A percentile compares a stretch with the other conserved stretches of the same genome.
phyloP scores from a whole-genome alignment of 1,284 basidiomycete genomes.

The Sporisorium sorghi region DNA sequence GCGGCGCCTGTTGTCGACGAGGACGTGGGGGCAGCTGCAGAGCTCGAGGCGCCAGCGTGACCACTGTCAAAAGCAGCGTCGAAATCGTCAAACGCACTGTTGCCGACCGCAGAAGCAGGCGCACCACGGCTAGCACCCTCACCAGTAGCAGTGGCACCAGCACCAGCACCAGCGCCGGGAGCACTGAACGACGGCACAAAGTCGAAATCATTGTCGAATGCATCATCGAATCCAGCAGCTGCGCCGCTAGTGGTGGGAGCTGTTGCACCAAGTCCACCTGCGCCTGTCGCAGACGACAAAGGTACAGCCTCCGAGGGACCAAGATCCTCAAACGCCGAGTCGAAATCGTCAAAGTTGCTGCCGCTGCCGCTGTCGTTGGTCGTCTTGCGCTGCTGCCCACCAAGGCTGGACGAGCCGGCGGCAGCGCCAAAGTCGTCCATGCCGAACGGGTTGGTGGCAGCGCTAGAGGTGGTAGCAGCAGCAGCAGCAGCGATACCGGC shows the following conservation, averaged over 20 bases:
- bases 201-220: slow-evolving; percentile 64
- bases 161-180: slow-evolving; percentile 16
- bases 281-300: slow-evolving; percentile 13
- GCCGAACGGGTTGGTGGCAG: slow-evolving; percentile 48
- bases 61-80: slow-evolving; percentile 52
- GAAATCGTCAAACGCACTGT: slow-evolving; percentile 56
- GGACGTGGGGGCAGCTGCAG: slow-evolving; percentile 1
- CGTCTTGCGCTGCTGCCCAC: slow-evolving; percentile 8
- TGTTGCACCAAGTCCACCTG: neutral
- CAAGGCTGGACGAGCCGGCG: neutral
- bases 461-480: slow-evolving; percentile 20
- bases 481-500: slow-evolving; percentile 11
- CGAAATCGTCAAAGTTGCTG: slow-evolving; percentile 65
- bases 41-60: slow-evolving; percentile 9
- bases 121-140: slow-evolving; percentile 1
- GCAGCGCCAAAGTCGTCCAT: slow-evolving; percentile 42
- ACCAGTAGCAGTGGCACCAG: neutral
- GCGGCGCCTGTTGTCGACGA: slow-evolving; percentile 1
- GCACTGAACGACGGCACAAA: slow-evolving; percentile 63
- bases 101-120: slow-evolving; percentile 6
- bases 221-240: slow-evolving; percentile 57
- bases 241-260: slow-evolving; percentile 2
- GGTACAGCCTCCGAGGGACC: slow-evolving; percentile 57
- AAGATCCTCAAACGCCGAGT: slow-evolving; percentile 66
- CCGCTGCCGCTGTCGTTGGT: slow-evolving; percentile 37